phyloP scores from a whole-genome alignment of 2,329 filamentous ascomycete species.

The Alternaria conjuncta region DNA sequence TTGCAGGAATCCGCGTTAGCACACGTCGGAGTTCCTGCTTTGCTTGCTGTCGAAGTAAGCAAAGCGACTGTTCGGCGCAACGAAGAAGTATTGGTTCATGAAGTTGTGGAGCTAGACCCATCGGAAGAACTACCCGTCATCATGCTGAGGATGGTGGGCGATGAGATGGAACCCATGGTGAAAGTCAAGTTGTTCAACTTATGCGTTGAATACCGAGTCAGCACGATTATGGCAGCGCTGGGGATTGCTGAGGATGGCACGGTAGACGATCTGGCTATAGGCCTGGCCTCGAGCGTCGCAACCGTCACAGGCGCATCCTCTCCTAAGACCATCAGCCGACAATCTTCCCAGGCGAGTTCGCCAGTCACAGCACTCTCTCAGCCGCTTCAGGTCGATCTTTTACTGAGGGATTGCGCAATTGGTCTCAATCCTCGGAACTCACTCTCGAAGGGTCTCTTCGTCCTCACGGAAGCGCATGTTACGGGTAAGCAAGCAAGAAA shows the following conservation, averaged over 20 bases:
- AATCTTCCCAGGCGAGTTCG: slow-evolving; percentile 36
- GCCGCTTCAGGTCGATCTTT: slow-evolving; percentile 70
- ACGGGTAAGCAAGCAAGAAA: slow-evolving; percentile 71
- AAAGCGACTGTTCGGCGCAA: slow-evolving; percentile 69
- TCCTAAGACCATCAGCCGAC: slow-evolving; percentile 46
- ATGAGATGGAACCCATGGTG: slow-evolving; percentile 90
- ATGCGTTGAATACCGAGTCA: slow-evolving; percentile 86
- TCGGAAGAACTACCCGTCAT: slow-evolving; percentile 67
- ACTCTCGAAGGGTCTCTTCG: slow-evolving; percentile 76
- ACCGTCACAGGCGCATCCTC: slow-evolving; percentile 73
- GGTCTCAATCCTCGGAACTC: slow-evolving; percentile 82
- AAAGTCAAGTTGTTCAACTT: slow-evolving; percentile 87
- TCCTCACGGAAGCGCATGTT: slow-evolving; percentile 78
- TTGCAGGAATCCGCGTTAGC: slow-evolving; percentile 39
- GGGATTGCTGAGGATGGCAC: slow-evolving; percentile 69
- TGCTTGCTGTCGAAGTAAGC: slow-evolving; percentile 79
- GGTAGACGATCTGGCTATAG: slow-evolving; percentile 72
- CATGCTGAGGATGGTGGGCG: slow-evolving; percentile 88
- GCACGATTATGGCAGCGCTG: slow-evolving; percentile 80
- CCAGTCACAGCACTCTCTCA: slow-evolving; percentile 34
- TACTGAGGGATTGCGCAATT: slow-evolving; percentile 79
- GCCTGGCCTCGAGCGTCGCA: slow-evolving; percentile 79
- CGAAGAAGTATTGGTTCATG: slow-evolving; percentile 74
- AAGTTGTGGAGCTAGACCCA: slow-evolving; percentile 53
- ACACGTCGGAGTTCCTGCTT: slow-evolving; percentile 81